phyloP scores from a whole-genome alignment of 176 grass and related monocot genomes.

The maize (Zea mays) region Zm-B73-REFERENCE-NAM-5.0 NC_050100.1:172170001-172170500 shows the following conservation, averaged over 20 bases:
- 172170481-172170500: background rate
- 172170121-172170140: background rate
- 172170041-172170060: too few relatives aligned
- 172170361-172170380: constrained; percentile 8
- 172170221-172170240: constrained; percentile 32
- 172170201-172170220: constrained; percentile 53
- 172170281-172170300: constrained; percentile 24
- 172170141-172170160: background rate
- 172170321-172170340: constrained; percentile 27
- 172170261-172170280: background rate
- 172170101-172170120: constrained; percentile 16
- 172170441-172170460: background rate
- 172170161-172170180: constrained; percentile 10
- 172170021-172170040: background rate
- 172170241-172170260: constrained; percentile 21
- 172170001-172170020: too few relatives aligned
- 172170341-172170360: constrained; percentile 1
- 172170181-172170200: constrained; percentile 7
- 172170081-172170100: background rate
- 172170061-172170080: too few relatives aligned
- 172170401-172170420: background rate
- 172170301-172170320: constrained; percentile 29
- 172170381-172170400: constrained; percentile 2
- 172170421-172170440: background rate
- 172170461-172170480: background rate